These are phyloP conservation scores for Cocos nucifera DNA, from an alignment of 176 grass and related monocot genomes.

Conservation along the genomic window DNA sequence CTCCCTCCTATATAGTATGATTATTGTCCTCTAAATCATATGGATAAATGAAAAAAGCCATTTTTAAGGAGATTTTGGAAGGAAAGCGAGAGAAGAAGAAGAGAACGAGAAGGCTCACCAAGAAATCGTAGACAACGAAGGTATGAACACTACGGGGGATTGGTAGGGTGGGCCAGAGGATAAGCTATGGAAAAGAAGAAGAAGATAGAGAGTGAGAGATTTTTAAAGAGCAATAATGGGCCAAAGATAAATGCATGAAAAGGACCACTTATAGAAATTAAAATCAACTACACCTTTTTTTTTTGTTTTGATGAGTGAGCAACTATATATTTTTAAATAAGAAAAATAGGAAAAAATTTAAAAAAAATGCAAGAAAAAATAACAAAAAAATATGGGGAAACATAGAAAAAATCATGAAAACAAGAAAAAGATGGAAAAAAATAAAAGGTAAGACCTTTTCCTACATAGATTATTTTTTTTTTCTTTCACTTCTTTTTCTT, in stretches of 20 bases:
- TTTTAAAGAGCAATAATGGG: background rate
- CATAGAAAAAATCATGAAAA: too few species aligned
- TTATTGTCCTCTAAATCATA: conserved; percentile 14
- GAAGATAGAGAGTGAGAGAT: background rate
- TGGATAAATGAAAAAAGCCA: conserved; percentile 2
- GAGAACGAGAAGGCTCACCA: conserved; percentile 10
- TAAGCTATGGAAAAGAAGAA: background rate
- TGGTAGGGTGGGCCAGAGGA: background rate
- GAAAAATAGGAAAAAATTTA: too few species aligned
- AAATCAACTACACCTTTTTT: too few species aligned
- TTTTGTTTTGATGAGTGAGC: too few species aligned
- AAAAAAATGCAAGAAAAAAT: too few species aligned
- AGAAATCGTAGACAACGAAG: conserved; percentile 14
- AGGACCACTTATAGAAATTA: background rate
- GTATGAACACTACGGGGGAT: too few species aligned
- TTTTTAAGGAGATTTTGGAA: background rate
- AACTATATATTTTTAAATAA: too few species aligned
- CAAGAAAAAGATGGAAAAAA: too few species aligned
- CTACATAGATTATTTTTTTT: too few species aligned
- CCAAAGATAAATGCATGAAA: background rate
- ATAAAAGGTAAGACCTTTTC: too few species aligned
- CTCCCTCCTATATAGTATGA: conserved; percentile 6
- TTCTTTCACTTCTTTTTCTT: too few species aligned
- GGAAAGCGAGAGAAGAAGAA: background rate
- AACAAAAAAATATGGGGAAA: too few species aligned